phyloP scores from a whole-genome alignment of 2,329 filamentous ascomycete genomes.

The Orbilia ellipsospora region DNA sequence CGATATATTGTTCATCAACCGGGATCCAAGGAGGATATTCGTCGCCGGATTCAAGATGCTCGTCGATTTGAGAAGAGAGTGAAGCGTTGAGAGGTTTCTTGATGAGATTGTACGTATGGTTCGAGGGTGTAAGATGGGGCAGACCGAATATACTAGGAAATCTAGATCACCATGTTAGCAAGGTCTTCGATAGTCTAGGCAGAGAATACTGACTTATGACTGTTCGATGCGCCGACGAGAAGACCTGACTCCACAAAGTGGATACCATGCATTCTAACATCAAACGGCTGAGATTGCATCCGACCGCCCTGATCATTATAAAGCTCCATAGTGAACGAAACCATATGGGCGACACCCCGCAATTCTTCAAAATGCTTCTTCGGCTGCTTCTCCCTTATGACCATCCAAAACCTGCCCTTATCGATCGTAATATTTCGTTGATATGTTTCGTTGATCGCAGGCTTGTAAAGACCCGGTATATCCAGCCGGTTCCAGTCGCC shows the following conservation, averaged over 20 bases:
- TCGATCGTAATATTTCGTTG: constrained; percentile 57
- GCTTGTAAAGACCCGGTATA: constrained; percentile 31
- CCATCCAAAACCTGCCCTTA: constrained; percentile 57
- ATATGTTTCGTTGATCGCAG: constrained; percentile 56
- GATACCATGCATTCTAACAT: constrained; percentile 82
- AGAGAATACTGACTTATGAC: constrained; percentile 74
- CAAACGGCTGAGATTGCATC: constrained; percentile 60
- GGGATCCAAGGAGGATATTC: constrained; percentile 78
- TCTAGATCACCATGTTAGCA: constrained; percentile 29
- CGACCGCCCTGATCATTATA: constrained; percentile 55
- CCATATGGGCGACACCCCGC: constrained; percentile 54
- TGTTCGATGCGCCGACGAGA: constrained; percentile 85
- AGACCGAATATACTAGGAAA: constrained; percentile 88
- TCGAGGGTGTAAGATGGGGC: constrained; percentile 79
- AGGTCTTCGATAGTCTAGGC: not conserved
- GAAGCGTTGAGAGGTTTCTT: constrained; percentile 77
- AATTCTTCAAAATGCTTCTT: constrained; percentile 48
- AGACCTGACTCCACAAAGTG: constrained; percentile 86
- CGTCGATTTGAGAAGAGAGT: constrained; percentile 74
- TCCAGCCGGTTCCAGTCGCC: constrained; percentile 47
- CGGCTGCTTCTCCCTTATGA: constrained; percentile 56
- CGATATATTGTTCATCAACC: constrained; percentile 63
- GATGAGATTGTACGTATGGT: constrained; percentile 65
- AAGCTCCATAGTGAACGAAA: constrained; percentile 57
- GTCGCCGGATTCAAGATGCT: constrained; percentile 70